A percentile compares a stretch with the other conserved stretches of the same genome.
phyloP scores from a whole-genome alignment of 352 stramenopile species.

The Halophytophthora polymorphica region DNA sequence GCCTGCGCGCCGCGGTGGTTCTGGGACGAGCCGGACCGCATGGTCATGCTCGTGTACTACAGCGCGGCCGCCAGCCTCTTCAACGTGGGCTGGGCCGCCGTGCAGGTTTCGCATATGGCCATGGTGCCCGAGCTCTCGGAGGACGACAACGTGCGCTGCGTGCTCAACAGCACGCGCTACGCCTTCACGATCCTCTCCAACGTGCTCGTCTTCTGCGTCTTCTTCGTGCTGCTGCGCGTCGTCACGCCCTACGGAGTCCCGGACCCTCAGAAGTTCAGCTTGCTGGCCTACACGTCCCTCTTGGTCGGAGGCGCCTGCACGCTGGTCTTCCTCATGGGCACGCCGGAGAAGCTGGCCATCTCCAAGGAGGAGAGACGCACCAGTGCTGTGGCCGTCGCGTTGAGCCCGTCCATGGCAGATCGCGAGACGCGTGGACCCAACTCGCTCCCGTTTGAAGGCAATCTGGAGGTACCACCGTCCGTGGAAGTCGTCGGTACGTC shows the following conservation, averaged over 20 bases:
- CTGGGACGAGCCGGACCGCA: slow-evolving; percentile 42
- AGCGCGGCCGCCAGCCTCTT: slow-evolving; percentile 74
- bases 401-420: slow-evolving; percentile 60
- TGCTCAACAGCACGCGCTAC: slow-evolving; percentile 82
- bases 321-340: slow-evolving; percentile 63
- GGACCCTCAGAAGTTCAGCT: slow-evolving; percentile 71
- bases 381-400: slow-evolving; percentile 23
- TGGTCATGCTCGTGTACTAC: slow-evolving; percentile 73
- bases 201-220: slow-evolving; percentile 79
- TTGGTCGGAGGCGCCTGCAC: slow-evolving; percentile 61
- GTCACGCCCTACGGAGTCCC: slow-evolving; percentile 63
- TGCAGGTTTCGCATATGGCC: slow-evolving; percentile 86
- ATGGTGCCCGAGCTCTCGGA: slow-evolving; percentile 78
- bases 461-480: slow-evolving; percentile 35
- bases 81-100: slow-evolving; percentile 80
- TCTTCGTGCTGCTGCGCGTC: slow-evolving; percentile 60
- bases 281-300: slow-evolving; percentile 70
- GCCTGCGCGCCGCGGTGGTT: slow-evolving; percentile 63
- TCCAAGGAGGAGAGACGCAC: slow-evolving; percentile 20
- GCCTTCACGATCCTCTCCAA: slow-evolving; percentile 88
- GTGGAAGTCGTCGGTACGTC: slow-evolving; percentile 19
- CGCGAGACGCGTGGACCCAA: slow-evolving; percentile 36
- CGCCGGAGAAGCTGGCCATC: slow-evolving; percentile 48
- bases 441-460: slow-evolving; percentile 47
- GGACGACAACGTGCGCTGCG: slow-evolving; percentile 74